phyloP scores from a whole-genome alignment of 192 early-diverging fungal species.

The Podila epigama region DNA sequence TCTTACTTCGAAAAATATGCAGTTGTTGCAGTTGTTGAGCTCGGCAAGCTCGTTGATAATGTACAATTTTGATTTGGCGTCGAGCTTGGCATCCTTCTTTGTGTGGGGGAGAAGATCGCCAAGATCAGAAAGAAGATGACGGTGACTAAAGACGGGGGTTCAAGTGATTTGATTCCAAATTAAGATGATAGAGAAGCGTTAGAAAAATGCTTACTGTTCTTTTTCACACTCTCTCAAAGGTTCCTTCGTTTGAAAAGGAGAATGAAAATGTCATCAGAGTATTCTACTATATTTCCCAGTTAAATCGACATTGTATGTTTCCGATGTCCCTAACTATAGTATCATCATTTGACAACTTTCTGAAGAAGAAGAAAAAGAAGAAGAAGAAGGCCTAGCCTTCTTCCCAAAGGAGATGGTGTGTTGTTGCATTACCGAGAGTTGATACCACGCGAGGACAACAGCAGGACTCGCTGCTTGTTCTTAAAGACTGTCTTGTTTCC shows the following conservation, averaged over 20 bases:
- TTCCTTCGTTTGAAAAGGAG: background rate
- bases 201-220: background rate
- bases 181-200: background rate
- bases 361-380: too few species aligned
- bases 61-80: slow-evolving; percentile 87
- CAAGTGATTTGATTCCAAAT: background rate
- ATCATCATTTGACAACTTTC: slow-evolving; percentile 6
- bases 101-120: slow-evolving; percentile 89
- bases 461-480: slow-evolving; percentile 91
- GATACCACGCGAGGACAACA: slow-evolving; percentile 90
- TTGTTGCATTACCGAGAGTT: slow-evolving; percentile 76
- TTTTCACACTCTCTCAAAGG: background rate
- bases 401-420: too few species aligned
- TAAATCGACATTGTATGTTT: slow-evolving; percentile 5
- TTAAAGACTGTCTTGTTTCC: slow-evolving; percentile 63
- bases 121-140: slow-evolving; percentile 93
- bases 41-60: slow-evolving; percentile 95
- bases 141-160: slow-evolving; percentile 63
- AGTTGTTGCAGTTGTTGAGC: slow-evolving; percentile 98
- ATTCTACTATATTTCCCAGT: slow-evolving; percentile 9
- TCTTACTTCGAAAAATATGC: slow-evolving; percentile 94
- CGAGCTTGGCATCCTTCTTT: slow-evolving; percentile 96
- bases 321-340: slow-evolving; percentile 7
- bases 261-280: background rate
- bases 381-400: too few species aligned